Percentiles rank a stretch among this genome's conserved stretches.
These are phyloP conservation scores for Leishmania lainsoni DNA, from an alignment of 208 protist genomes.

Conservation along the genomic window DNA sequence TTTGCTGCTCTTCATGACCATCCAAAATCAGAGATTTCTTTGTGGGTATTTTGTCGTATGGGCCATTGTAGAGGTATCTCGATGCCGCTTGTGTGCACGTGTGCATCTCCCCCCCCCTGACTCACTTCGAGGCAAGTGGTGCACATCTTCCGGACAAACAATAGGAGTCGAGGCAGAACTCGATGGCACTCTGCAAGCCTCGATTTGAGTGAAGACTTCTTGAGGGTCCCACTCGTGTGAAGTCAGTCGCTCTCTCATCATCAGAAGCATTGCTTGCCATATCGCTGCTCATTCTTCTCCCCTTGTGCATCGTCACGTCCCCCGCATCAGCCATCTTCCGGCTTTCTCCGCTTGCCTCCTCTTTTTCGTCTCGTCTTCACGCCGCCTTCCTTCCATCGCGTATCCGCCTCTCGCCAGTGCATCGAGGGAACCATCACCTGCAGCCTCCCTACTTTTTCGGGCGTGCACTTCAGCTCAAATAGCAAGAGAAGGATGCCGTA, in stretches of 20 bases:
- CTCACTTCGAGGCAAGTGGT: not conserved
- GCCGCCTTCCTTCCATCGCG: not conserved
- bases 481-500: not conserved
- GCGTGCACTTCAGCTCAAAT: no score
- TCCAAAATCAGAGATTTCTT: not conserved
- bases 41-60: not conserved
- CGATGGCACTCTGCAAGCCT: not conserved
- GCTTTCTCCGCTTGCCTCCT: not conserved
- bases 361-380: not conserved
- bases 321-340: not conserved
- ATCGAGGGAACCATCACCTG: no score
- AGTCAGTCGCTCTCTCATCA: not conserved
- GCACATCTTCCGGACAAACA: not conserved
- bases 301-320: not conserved
- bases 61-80: not conserved
- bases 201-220: not conserved
- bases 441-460: no score
- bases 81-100: not conserved
- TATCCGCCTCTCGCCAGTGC: not conserved
- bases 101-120: not conserved
- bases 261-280: not conserved
- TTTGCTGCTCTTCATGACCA: not conserved
- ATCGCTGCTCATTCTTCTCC: not conserved
- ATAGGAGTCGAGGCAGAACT: not conserved
- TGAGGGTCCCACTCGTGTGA: not conserved